These are phyloP conservation scores for Trichoderma parareesei DNA, from an alignment of 495 filamentous ascomycete species.

Conservation along the genomic window DNA sequence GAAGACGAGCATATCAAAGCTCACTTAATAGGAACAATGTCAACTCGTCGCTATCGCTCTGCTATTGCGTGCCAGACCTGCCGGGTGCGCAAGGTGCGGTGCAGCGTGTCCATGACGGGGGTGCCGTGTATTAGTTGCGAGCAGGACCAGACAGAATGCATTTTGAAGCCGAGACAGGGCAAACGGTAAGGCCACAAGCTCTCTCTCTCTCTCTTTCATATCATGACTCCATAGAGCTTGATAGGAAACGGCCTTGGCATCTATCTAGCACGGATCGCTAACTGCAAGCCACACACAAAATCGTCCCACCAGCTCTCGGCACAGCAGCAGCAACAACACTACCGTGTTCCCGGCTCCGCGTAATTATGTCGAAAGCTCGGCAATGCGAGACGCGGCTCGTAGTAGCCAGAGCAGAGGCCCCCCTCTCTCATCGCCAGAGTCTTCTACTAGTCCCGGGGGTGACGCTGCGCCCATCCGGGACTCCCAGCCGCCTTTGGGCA, in stretches of 20 bases:
- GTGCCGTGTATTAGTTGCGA: constrained; percentile 7
- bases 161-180: constrained; percentile 3
- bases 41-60: constrained; percentile 1
- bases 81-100: constrained; percentile 5
- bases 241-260: background rate
- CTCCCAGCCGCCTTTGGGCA: background rate
- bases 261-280: background rate
- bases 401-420: background rate
- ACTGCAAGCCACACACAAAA: background rate
- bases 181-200: background rate
- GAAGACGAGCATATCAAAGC: no score
- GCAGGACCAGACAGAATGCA: constrained; percentile 2
- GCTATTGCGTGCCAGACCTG: constrained; percentile 1
- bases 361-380: constrained; percentile 6
- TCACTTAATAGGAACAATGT: background rate
- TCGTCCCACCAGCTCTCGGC: background rate
- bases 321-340: background rate
- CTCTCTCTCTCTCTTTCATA: no score
- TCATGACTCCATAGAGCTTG: background rate
- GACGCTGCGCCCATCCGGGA: background rate
- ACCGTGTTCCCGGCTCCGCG: constrained; percentile 5
- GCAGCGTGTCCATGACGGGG: constrained; percentile 1
- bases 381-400: background rate
- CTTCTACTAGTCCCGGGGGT: background rate
- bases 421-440: background rate